Evolutionary conservation across 106 monocot species (phyloP).

Genomic region (Platanthera guangdongensis): DNA sequence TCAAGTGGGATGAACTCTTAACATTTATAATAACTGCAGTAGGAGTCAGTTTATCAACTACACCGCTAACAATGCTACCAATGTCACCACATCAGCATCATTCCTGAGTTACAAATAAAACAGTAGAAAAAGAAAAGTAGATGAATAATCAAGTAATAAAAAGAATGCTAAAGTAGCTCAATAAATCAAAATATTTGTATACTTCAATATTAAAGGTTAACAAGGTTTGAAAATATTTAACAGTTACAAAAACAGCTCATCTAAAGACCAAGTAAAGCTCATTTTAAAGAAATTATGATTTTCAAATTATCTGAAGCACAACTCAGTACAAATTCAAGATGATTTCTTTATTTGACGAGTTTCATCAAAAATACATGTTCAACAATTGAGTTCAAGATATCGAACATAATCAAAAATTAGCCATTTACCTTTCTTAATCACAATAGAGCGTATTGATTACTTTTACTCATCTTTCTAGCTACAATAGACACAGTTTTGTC

Average conservation of each 20-base stretch:
- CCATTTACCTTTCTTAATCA: not conserved
- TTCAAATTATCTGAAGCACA: not conserved
- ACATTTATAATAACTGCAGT: slow-evolving; percentile 50
- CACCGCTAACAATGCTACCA: slow-evolving; percentile 69
- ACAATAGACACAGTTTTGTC: not conserved
- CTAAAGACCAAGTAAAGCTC: not conserved
- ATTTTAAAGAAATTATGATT: not conserved
- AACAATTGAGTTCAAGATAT: too few species aligned
- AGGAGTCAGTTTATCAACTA: slow-evolving; percentile 64
- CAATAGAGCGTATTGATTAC: not conserved
- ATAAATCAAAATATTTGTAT: not conserved
- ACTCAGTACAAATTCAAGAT: not conserved
- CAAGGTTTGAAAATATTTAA: not conserved
- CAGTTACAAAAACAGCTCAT: not conserved
- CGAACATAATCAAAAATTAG: not conserved
- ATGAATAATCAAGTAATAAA: not conserved
- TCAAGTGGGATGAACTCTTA: slow-evolving; percentile 22
- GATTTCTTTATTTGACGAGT: too few species aligned
- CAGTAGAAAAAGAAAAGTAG: not conserved
- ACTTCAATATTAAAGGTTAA: not conserved
- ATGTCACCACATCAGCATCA: slow-evolving; percentile 15
- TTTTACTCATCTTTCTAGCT: not conserved
- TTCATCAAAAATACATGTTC: too few species aligned
- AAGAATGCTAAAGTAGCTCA: not conserved
- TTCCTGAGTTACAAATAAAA: slow-evolving; percentile 20